Conservation (phyloP, 805 yeast species). For the Candida tallmaniae region DNA sequence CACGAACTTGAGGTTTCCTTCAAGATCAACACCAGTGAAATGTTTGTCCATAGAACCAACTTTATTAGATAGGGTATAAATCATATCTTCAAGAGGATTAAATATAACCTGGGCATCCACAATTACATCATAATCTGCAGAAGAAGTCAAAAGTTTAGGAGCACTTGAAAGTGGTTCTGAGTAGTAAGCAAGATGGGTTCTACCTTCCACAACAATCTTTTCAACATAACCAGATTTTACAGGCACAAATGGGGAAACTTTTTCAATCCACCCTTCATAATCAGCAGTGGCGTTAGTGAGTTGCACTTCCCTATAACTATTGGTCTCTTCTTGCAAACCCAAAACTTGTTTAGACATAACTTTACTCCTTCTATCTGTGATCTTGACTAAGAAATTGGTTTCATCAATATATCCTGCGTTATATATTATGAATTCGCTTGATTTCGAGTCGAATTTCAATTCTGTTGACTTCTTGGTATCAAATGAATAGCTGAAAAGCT, state of each 20-base stretch:
- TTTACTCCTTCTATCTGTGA: constrained; percentile 61
- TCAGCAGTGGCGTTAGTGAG: constrained; percentile 30
- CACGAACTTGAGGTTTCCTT: constrained; percentile 5
- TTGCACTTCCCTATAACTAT: constrained; percentile 30
- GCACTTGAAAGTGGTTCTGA: constrained; percentile 47
- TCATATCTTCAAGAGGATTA: constrained; percentile 36
- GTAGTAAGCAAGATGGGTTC: constrained; percentile 74
- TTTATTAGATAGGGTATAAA: constrained; percentile 67
- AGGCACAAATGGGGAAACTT: constrained; percentile 19
- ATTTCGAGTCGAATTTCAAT: constrained; percentile 5
- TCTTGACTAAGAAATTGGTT: constrained; percentile 49
- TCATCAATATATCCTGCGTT: constrained; percentile 57
- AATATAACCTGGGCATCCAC: constrained; percentile 54
- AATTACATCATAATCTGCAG: constrained; percentile 82
- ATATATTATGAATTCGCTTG: constrained; percentile 50
- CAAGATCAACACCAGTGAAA: constrained; percentile 54
- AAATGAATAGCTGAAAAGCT: constrained; percentile 39
- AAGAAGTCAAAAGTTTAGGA: constrained; percentile 47
- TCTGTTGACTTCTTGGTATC: constrained; percentile 13
- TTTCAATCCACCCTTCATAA: constrained; percentile 62
- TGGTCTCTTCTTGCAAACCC: constrained; percentile 25
- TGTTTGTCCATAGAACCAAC: constrained; percentile 80
- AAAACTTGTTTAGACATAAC: constrained; percentile 45
- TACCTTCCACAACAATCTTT: constrained; percentile 50
- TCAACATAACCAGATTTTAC: constrained; percentile 57